A percentile compares a stretch with the other conserved stretches of the same genome.
Conservation (phyloP, 1,284 basidiomycete species). For the Neolentinus lepideus region DNA sequence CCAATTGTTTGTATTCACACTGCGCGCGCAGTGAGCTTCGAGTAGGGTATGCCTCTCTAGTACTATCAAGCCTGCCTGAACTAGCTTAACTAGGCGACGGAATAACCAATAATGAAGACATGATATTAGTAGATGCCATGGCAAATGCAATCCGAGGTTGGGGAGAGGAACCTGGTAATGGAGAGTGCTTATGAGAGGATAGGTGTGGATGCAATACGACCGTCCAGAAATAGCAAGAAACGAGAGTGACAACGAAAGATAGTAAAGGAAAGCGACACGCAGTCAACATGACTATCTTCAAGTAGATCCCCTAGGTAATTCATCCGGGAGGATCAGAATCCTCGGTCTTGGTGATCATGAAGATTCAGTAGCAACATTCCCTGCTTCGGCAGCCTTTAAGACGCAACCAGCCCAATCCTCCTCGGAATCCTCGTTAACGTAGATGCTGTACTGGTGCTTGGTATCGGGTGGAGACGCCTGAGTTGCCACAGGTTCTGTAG, state of each 20-base stretch:
- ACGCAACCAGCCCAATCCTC: conserved; percentile 60
- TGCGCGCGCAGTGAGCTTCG: not conserved
- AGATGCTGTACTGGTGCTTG: conserved; percentile 8
- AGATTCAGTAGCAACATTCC: too few species aligned
- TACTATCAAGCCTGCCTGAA: not conserved
- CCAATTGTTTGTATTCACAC: not conserved
- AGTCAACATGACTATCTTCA: not conserved
- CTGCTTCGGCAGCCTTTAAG: conserved; percentile 42
- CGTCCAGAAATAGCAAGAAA: not conserved
- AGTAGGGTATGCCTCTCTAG: not conserved
- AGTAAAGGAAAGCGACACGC: not conserved
- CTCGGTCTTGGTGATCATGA: too few species aligned
- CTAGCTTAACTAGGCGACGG: not conserved
- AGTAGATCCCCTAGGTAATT: not conserved
- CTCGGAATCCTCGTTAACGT: conserved; percentile 25
- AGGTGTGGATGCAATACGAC: not conserved
- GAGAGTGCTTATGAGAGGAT: not conserved
- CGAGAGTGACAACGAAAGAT: not conserved
- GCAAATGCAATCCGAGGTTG: not conserved
- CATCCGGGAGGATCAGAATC: too few species aligned
- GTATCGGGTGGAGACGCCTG: conserved; percentile 32
- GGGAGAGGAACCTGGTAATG: not conserved
- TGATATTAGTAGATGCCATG: not conserved
- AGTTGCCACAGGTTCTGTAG: conserved; percentile 24
- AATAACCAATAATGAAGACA: not conserved